Evolutionary conservation across 2,329 filamentous ascomycete genomes (phyloP).

Genomic region (Simplicillium aogashimaense): DNA sequence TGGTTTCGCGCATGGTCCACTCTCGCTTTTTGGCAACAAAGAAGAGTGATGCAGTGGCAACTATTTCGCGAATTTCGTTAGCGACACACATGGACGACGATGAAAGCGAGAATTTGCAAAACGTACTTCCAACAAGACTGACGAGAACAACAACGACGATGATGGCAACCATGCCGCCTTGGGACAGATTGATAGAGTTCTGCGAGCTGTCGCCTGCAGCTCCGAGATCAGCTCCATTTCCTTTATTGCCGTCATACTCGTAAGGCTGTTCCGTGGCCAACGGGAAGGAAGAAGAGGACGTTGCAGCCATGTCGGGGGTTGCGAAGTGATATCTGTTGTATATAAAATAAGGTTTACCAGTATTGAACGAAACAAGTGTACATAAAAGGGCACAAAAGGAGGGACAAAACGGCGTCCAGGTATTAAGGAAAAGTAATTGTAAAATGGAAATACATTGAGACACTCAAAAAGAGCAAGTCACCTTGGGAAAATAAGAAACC

Average conservation of each 20-base stretch:
- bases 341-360: not conserved
- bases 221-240: conserved; percentile 46
- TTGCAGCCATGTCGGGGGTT: conserved; percentile 25
- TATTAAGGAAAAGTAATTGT: not conserved
- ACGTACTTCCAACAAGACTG: conserved; percentile 59
- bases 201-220: conserved; percentile 54
- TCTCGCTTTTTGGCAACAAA: conserved; percentile 76
- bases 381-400: not conserved
- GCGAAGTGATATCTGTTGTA: not conserved
- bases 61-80: conserved; percentile 26
- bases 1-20: conserved; percentile 66
- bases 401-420: not conserved
- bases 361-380: conserved; percentile 1
- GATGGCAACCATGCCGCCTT: conserved; percentile 63
- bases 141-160: conserved; percentile 61
- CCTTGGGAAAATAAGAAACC: not conserved
- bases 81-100: not conserved
- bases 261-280: conserved; percentile 26
- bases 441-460: not conserved
- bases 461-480: not conserved
- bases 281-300: conserved; percentile 28
- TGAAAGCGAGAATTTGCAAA: conserved; percentile 4
- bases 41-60: conserved; percentile 58
- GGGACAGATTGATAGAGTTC: conserved; percentile 51
- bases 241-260: conserved; percentile 5